These are phyloP conservation scores for Chaetomium sp. DNA, from an alignment of 2,329 filamentous ascomycete species.

Conservation along the genomic window DNA sequence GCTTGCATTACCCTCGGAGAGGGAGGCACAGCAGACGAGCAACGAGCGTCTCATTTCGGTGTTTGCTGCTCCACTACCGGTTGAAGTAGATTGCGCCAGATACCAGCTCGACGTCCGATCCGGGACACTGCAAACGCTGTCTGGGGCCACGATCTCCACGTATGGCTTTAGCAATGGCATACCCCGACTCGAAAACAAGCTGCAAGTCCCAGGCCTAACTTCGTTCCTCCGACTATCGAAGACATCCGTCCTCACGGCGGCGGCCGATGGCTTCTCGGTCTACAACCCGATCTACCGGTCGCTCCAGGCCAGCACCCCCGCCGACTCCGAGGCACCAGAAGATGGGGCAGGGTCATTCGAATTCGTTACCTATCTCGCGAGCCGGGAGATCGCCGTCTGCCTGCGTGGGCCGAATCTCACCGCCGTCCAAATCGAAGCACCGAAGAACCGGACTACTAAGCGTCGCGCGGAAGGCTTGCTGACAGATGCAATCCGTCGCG, in stretches of 20 bases:
- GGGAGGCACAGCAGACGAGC: conserved; percentile 24
- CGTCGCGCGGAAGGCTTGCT: conserved; percentile 63
- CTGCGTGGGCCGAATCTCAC: conserved; percentile 65
- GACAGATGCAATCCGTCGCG: conserved; percentile 73
- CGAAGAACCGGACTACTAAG: conserved; percentile 57
- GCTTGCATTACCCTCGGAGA: conserved; percentile 37
- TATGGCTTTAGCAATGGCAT: conserved; percentile 63
- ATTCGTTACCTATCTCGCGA: conserved; percentile 64
- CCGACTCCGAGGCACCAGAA: conserved; percentile 49
- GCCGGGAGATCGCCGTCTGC: conserved; percentile 66
- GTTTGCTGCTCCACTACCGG: conserved; percentile 33
- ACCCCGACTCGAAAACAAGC: conserved; percentile 60
- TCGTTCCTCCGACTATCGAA: conserved; percentile 69
- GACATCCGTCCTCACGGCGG: conserved; percentile 66
- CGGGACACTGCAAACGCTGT: conserved; percentile 64
- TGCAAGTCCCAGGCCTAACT: conserved; percentile 54
- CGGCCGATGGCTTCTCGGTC: conserved; percentile 57
- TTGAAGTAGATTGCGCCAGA: conserved; percentile 19
- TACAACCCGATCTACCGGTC: conserved; percentile 71
- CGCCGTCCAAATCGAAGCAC: conserved; percentile 69
- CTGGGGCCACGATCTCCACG: conserved; percentile 55
- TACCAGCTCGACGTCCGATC: conserved; percentile 59
- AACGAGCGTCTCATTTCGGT: conserved; percentile 33
- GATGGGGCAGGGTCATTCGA: conserved; percentile 45
- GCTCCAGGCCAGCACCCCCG: conserved; percentile 53